Evolutionary conservation across 2,329 filamentous ascomycete species (phyloP).

Genomic region (Aureobasidium lini): DNA sequence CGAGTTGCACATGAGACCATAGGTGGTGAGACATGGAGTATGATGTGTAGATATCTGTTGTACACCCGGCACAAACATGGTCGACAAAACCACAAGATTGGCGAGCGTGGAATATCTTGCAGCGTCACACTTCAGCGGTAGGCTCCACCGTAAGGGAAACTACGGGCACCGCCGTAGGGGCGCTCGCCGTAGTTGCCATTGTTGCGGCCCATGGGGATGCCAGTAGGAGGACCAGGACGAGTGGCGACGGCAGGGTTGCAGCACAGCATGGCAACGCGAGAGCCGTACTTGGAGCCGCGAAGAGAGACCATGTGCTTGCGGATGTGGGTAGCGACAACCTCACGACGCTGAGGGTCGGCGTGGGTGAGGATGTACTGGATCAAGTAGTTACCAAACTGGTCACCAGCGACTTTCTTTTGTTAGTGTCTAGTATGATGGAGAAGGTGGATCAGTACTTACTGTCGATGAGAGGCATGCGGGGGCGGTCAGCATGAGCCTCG

Average conservation of each 20-base stretch:
- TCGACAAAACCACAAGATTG: conserved; percentile 3
- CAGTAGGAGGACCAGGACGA: conserved; percentile 76
- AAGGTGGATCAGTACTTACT: conserved; percentile 43
- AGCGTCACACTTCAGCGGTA: not conserved
- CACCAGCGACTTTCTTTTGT: conserved; percentile 64
- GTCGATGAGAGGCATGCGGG: conserved; percentile 93
- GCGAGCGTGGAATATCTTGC: not conserved
- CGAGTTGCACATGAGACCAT: not conserved
- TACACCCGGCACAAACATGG: conserved; percentile 1
- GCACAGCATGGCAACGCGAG: conserved; percentile 96
- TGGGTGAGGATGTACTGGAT: conserved; percentile 96
- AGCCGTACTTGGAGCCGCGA: conserved; percentile 95
- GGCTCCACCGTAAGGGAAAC: conserved; percentile 7
- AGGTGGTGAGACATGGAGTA: conserved; percentile 10
- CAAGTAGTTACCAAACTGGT: conserved; percentile 98
- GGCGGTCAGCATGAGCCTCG: conserved; percentile 80
- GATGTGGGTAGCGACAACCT: conserved; percentile 88
- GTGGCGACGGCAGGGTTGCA: conserved; percentile 88
- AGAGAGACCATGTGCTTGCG: conserved; percentile 99
- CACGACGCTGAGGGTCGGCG: conserved; percentile 77
- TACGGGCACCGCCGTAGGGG: conserved; percentile 1
- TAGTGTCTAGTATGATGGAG: not conserved
- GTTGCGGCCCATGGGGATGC: conserved; percentile 33
- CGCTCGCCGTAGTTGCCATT: conserved; percentile 12
- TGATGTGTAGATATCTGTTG: conserved; percentile 8